Evolutionary conservation across 805 yeast species (phyloP), one percentile per base, ranked within the genome.

Genomic region (Metschnikowia aberdeeniae): DNA sequence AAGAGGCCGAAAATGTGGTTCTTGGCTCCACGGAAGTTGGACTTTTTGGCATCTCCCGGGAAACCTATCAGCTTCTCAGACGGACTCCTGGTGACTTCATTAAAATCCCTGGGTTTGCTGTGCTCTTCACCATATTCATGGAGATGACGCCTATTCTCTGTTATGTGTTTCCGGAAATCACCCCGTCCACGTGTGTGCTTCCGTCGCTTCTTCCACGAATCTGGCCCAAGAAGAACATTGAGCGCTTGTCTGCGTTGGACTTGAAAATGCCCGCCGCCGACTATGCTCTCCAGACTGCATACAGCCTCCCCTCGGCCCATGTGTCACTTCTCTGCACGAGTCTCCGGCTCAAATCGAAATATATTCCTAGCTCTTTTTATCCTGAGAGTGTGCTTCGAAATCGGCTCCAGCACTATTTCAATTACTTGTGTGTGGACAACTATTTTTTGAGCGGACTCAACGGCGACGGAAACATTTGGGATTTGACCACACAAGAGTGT

Each of bases 181-280:
- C 81, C 0, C 83, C 85, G 8, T 73, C 73, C 64, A 80, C 84
- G 9, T 81, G 85, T 58, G 65, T 77, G 8, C 64, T 79, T 28
- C 83, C 84, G 1, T 60, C 62, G 6, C 61, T 77, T 20, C 53
- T 69, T 31, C 72, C 76, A 34, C 66, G 60, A 44, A 60, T 60
- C 39, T 64, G 64, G 68, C 61, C 44, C 45, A 56, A 50, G 1
- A 49, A 51, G n/a, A 47, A 45, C 7, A 28, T 44, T 3, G 30
- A 37, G 11, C n/a, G 22, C n/a, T 19, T 44, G 17, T 14, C 42
- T n/a, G 41, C 51, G 14, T 22, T 39, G 5, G 42, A 31, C 42
- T 39, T 39, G 42, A 8, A 13, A 7, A 46, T 43, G 6, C 36
- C 35, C 14, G 19, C n/a, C 5, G 59, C 56, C 5, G 52, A 59